These are phyloP conservation scores for Thermochaetoides thermophila DNA, from an alignment of 495 filamentous ascomycete species.

Conservation along the genomic window DNA sequence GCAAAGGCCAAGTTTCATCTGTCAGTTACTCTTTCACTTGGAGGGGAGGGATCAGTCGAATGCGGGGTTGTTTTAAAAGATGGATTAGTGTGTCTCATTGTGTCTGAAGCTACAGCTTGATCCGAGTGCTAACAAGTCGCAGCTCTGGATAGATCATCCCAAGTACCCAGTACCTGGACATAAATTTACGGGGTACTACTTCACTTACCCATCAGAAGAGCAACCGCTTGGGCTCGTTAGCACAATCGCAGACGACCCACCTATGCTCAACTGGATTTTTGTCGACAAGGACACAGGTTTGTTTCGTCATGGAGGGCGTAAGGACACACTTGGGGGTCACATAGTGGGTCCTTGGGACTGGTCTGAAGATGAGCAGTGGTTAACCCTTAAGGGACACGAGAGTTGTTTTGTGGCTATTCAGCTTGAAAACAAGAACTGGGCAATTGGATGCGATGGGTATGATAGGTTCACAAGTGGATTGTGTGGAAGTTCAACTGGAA, in stretches of 20 bases:
- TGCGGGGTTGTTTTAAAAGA: slow-evolving; percentile 28
- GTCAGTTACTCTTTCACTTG: slow-evolving; percentile 29
- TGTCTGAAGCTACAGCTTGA: too few relatives aligned
- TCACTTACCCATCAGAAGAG: slow-evolving; percentile 41
- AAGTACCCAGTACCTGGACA: slow-evolving; percentile 29
- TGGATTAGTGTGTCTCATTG: slow-evolving; percentile 32
- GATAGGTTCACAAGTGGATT: slow-evolving; percentile 10
- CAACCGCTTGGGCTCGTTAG: slow-evolving; percentile 43
- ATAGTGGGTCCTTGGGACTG: slow-evolving; percentile 42
- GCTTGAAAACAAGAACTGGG: slow-evolving; percentile 30
- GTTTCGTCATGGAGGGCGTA: slow-evolving; percentile 38
- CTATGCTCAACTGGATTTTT: slow-evolving; percentile 51
- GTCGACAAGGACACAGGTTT: slow-evolving; percentile 41
- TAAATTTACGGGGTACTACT: slow-evolving; percentile 46
- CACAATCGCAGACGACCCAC: slow-evolving; percentile 41
- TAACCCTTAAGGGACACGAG: slow-evolving; percentile 34
- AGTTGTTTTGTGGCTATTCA: slow-evolving; percentile 28
- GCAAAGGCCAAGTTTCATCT: slow-evolving; percentile 37
- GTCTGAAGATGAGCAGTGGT: slow-evolving; percentile 37
- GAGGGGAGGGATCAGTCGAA: slow-evolving; percentile 22
- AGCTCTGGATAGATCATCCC: slow-evolving; percentile 35
- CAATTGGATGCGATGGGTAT: slow-evolving; percentile 28
- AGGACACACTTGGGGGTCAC: slow-evolving; percentile 31
- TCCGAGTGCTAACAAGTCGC: slow-evolving; percentile 3
- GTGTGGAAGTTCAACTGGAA: too few relatives aligned